phyloP scores from a whole-genome alignment of 2,329 filamentous ascomycete species.

The Epichloe brachyelytri region DNA sequence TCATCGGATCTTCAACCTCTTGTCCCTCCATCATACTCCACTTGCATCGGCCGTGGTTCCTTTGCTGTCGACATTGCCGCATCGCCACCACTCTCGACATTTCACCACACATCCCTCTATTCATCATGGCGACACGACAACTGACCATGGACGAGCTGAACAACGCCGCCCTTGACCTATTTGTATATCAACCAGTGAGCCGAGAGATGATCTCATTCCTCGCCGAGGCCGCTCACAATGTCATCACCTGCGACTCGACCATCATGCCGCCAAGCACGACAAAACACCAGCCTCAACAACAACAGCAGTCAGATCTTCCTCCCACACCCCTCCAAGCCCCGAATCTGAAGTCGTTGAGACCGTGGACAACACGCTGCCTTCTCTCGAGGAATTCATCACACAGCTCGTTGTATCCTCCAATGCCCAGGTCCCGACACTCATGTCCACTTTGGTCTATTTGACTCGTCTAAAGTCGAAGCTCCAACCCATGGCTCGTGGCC shows the following conservation, averaged over 20 bases:
- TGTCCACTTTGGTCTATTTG: constrained; percentile 94
- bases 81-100: neutral
- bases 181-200: constrained; percentile 65
- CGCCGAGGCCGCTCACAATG: constrained; percentile 58
- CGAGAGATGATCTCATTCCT: constrained; percentile 68
- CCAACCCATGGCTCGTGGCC: constrained; percentile 88
- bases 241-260: constrained; percentile 64
- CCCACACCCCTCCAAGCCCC: constrained; percentile 40
- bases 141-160: constrained; percentile 47
- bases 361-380: constrained; percentile 51
- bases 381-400: constrained; percentile 81
- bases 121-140: constrained; percentile 34
- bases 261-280: constrained; percentile 35
- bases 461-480: constrained; percentile 70
- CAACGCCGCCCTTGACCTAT: constrained; percentile 63
- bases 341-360: constrained; percentile 33
- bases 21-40: constrained; percentile 2
- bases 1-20: neutral
- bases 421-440: constrained; percentile 92
- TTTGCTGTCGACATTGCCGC: constrained; percentile 4
- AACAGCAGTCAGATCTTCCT: constrained; percentile 18
- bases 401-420: constrained; percentile 86
- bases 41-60: constrained; percentile 1
- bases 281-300: constrained; percentile 8
- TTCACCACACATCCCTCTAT: neutral